These are phyloP conservation scores for Daldinia childiae DNA, from an alignment of 495 filamentous ascomycete genomes.

Conservation along the genomic window DNA sequence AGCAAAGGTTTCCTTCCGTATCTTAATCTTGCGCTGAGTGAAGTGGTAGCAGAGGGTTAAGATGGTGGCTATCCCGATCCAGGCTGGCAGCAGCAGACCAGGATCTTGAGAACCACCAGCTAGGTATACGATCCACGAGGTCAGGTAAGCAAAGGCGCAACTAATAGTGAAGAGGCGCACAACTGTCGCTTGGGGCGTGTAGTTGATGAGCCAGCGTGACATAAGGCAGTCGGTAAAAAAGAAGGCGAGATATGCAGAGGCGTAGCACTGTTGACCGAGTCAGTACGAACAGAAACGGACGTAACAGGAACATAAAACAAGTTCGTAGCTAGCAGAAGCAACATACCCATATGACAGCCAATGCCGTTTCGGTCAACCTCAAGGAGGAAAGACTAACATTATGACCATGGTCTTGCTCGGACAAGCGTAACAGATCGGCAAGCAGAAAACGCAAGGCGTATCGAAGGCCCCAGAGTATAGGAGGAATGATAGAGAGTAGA, in stretches of 20 bases:
- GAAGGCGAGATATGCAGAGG: constrained; percentile 86
- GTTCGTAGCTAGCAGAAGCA: background rate
- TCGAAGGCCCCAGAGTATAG: constrained; percentile 56
- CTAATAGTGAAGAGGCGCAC: constrained; percentile 84
- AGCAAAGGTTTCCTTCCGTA: constrained; percentile 80
- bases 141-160: constrained; percentile 80
- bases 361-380: constrained; percentile 77
- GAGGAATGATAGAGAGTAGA: constrained; percentile 55
- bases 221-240: constrained; percentile 93
- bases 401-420: constrained; percentile 26
- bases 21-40: constrained; percentile 81
- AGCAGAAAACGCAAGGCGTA: constrained; percentile 57
- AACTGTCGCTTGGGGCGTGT: constrained; percentile 84
- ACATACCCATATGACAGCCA: constrained; percentile 87
- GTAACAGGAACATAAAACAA: background rate
- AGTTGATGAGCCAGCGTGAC: constrained; percentile 91
- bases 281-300: background rate
- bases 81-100: constrained; percentile 81
- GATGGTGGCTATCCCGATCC: constrained; percentile 84
- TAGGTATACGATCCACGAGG: constrained; percentile 80
- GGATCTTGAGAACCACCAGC: constrained; percentile 79
- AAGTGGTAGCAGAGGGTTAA: constrained; percentile 82
- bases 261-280: constrained; percentile 68
- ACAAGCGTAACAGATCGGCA: constrained; percentile 39
- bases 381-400: constrained; percentile 49